Percentiles rank a stretch among this genome's conserved stretches.
Evolutionary conservation across 345 rosid genomes (phyloP).

Genomic region (Bruguiera parviflora): DNA sequence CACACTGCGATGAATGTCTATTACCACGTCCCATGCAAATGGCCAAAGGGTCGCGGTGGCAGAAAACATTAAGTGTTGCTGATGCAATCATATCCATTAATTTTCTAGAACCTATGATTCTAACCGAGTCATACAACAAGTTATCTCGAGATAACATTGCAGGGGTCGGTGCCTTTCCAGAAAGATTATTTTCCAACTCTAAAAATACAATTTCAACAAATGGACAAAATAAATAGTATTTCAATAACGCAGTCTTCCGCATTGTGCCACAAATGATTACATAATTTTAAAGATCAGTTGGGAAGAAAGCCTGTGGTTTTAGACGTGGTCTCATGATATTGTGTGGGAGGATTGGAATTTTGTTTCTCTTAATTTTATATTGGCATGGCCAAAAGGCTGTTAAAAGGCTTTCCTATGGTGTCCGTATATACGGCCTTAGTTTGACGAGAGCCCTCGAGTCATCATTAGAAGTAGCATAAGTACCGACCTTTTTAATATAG

Average conservation of each 20-base stretch:
- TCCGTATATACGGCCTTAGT: conserved; percentile 12
- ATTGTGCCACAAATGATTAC: not conserved
- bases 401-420: not conserved
- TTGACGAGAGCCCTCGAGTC: conserved; percentile 28
- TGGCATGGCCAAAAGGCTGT: conserved; percentile 3
- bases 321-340: not conserved
- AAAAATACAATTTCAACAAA: not conserved
- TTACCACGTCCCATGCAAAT: too few species aligned
- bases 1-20: too few species aligned
- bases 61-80: not conserved
- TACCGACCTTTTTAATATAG: conserved; percentile 17
- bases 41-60: not conserved
- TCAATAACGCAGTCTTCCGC: too few species aligned
- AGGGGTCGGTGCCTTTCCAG: too few species aligned
- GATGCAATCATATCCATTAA: not conserved
- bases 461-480: conserved; percentile 28
- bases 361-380: not conserved
- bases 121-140: not conserved
- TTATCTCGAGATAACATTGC: not conserved
- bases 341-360: not conserved
- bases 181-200: too few species aligned
- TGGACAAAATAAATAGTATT: too few species aligned
- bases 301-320: not conserved
- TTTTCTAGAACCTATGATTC: not conserved
- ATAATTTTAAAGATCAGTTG: not conserved